Base-by-base conservation (phyloP, 208 protist genomes). In the Leishmania tropica region DNA sequence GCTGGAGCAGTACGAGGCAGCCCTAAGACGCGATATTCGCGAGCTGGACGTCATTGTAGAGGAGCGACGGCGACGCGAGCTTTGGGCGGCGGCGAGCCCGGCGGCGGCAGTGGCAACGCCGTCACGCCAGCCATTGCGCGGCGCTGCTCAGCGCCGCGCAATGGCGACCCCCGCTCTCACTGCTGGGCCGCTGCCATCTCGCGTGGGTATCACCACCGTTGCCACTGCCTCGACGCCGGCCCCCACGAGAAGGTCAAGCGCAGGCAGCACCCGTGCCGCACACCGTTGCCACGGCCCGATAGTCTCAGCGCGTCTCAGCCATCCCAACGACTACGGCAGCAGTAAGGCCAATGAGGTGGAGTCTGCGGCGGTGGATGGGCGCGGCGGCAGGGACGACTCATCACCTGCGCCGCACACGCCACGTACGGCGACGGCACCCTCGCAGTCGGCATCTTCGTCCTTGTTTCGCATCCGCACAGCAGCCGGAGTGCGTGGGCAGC, bases 41-140 rank as follows among this genome's bases (percentile, higher is more conserved):
- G 58, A 21, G 17, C 75, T 88, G n/a, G 81, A 88, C 54, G 65
- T 6, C 1, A 79, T 79, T 28, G 48, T 88, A 3, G 85, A 88
- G 76, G 28, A 67, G 67, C 58, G 31, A 45, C 85, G 85, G 40
- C 85, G 85, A 2, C 85, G 65, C 5, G 60, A 28, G 13, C 53
- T 85, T 51, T 84, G 83, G 78, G 70, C 62, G 11, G 81, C 64
- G 71, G 76, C 81, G 40, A 77, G 72, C 47, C 64, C 83, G 3
- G 56, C 40, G n/a, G 83, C 81, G 8, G 51, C 78, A 0, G 71
- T 35, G 17, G 42, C 47, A 75, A 58, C 68, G 51, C 74, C 73
- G 48, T 51, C 70, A n/a, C 47, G 19, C 53, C 76, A 48, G 45
- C n/a, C 76, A 73, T 78, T 76, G 64, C 24, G 74, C 37, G 17